Evolutionary conservation across 2,329 filamentous ascomycete genomes (phyloP), one percentile per base, ranked within the genome.

Genomic region (Exophiala sideris): DNA sequence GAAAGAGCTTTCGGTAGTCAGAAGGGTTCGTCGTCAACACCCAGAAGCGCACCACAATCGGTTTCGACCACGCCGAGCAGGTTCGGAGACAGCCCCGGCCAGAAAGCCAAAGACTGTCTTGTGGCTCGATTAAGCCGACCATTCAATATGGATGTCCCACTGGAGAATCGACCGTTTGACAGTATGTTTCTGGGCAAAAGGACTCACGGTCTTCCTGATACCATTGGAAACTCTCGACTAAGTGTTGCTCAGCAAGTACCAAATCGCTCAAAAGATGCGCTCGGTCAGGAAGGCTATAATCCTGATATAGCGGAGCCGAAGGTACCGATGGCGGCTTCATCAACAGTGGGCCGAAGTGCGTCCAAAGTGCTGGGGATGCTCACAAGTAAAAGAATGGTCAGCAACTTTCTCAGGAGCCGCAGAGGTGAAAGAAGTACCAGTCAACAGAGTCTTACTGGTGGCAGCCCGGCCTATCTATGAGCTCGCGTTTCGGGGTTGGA

Each of bases 391-490:
- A 52, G 62, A 9, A 63, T 65, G 60, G 62, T 65, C 16, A 65
- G 62, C 52, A 63, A 60, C 42, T 64, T 65, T 45, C 50, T 64
- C 47, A 62, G 55, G 47, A 65, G 60, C 29, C 57, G 57, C 14
- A 46, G 48, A 35, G 46, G 11, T 12, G 45, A 52, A 14, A 50
- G 45, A 35, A 52, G 41, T 40, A 40, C 32, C 10, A 54, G 48
- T 45, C 50, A 40, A 39, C 48, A 47, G 20, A 54, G 29, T 45
- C 24, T 46, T 35, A 36, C 12, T 8, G 50, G 38, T 7, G 51
- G 41, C 36, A 50, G 57, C 45, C 54, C 44, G 10, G 54, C 50
- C 21, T 59, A 57, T 34, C 42, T 59, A 32, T 59, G 47, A 42
- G 18, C 24, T 8, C 24, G 24, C 4, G 24, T 29, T 5, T 29